A percentile compares a stretch with the other conserved stretches of the same genome.
phyloP scores from a whole-genome alignment of 257 asterid species.

The Ilex asprella region DNA sequence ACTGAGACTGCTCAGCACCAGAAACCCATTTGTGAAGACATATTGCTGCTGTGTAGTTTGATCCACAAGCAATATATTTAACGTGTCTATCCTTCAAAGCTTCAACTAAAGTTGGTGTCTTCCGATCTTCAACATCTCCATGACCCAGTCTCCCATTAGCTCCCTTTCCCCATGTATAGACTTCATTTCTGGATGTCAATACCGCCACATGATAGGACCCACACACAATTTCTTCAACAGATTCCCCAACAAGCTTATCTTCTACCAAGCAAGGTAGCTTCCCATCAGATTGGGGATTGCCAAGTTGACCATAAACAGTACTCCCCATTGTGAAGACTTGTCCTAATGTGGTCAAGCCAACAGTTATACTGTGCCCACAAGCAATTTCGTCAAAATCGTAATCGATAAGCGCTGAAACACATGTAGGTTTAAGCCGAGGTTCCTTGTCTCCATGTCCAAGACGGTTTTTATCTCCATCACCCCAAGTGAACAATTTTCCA shows the following conservation, averaged over 20 bases:
- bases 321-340: conserved; percentile 87
- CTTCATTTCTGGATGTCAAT: conserved; percentile 76
- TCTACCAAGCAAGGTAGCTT: conserved; percentile 70
- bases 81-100: conserved; percentile 79
- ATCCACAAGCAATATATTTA: conserved; percentile 83
- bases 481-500: conserved; percentile 93
- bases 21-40: conserved; percentile 92
- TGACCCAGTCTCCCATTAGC: conserved; percentile 96
- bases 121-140: conserved; percentile 85
- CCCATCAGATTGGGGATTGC: conserved; percentile 75
- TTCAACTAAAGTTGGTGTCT: conserved; percentile 68
- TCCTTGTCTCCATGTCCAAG: conserved; percentile 96
- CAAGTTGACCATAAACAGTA: conserved; percentile 87
- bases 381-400: conserved; percentile 69
- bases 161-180: conserved; percentile 93
- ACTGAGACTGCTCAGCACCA: conserved; percentile 90
- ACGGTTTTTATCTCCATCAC: conserved; percentile 90
- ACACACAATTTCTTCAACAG: conserved; percentile 67
- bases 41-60: conserved; percentile 77
- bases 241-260: conserved; percentile 62
- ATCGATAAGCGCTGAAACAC: conserved; percentile 90
- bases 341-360: conserved; percentile 73
- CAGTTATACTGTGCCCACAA: conserved; percentile 88
- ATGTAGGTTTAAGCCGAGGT: conserved; percentile 78
- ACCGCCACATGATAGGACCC: conserved; percentile 87